Evolutionary conservation across 106 monocot species (phyloP), one percentile per base, ranked within the genome.

Genomic region (Allium sativum): DNA sequence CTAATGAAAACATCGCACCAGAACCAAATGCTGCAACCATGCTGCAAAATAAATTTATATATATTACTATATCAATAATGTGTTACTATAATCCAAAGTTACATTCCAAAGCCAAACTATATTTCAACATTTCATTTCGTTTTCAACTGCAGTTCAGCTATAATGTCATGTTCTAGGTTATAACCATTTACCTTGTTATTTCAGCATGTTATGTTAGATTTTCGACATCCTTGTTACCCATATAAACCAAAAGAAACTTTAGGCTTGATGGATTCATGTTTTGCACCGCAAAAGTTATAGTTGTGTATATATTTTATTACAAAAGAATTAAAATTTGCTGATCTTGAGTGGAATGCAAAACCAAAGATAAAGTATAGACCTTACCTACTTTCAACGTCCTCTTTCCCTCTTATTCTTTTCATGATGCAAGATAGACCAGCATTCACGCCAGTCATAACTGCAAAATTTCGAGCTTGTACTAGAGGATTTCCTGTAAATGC

Each of bases 1-100:
- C 82, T 45, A 82, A 68, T 43, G 82, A 78, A 55, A 82, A 82
- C 71, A 75, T 15, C 40, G 78, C 78, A 60, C 82, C 82, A 71
- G 82, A 82, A 65, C 82, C 82, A 65, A 82, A 82, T 13, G 78
- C n/a, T n/a, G n/a, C n/a, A n/a, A n/a, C n/a, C n/a, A n/a, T n/a
- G n/a, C 82, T 82, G 71, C 40, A 67, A 74, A 7, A 55, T 31
- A 31, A 72, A 45, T 3, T 44, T 11, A 21, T 17, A 45, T 61
- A 61, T 61, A 18, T 42, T 6, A 42, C 6, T 15, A 6, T 44
- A 44, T 7, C 3, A 7, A 9, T 10, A 62, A 1, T 22, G 22
- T 22, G 3, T 22, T 22, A 22, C 3, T 22, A 22, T 22, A n/a
- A n/a, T n/a, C n/a, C n/a, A n/a, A n/a, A n/a, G n/a, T n/a, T n/a